phyloP scores from a whole-genome alignment of 148 eudicot genomes.

The Mesembryanthemum crystallinum region DNA sequence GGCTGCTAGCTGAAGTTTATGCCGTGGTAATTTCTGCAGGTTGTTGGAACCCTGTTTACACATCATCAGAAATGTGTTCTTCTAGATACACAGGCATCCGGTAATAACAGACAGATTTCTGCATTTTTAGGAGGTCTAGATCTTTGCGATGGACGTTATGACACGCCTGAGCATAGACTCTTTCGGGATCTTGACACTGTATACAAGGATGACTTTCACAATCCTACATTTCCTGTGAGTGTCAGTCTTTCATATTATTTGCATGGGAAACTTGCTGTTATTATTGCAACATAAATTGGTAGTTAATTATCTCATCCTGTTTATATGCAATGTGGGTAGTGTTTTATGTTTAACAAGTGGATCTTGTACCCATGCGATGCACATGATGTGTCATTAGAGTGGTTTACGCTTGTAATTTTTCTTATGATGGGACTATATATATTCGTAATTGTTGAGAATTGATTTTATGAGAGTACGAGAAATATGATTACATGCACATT shows the following conservation, averaged over 20 bases:
- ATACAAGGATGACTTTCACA: constrained; percentile 76
- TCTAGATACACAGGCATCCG: constrained; percentile 87
- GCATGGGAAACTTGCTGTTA: not conserved
- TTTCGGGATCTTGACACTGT: constrained; percentile 80
- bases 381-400: no score
- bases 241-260: constrained; percentile 13
- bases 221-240: constrained; percentile 89
- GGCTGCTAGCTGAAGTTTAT: constrained; percentile 20
- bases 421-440: no score
- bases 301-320: not conserved
- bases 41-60: constrained; percentile 85
- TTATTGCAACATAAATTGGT: not conserved
- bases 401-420: no score
- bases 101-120: constrained; percentile 81
- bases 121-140: constrained; percentile 94
- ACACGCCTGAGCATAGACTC: constrained; percentile 91
- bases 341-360: not conserved
- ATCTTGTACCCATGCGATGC: no score
- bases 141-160: constrained; percentile 98
- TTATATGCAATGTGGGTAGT: not conserved
- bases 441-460: no score
- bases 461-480: no score
- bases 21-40: constrained; percentile 41
- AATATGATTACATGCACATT: no score
- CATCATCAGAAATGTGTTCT: constrained; percentile 99